phyloP scores from a whole-genome alignment of 331 rosid genomes.

The Telfairia occidentalis region DNA sequence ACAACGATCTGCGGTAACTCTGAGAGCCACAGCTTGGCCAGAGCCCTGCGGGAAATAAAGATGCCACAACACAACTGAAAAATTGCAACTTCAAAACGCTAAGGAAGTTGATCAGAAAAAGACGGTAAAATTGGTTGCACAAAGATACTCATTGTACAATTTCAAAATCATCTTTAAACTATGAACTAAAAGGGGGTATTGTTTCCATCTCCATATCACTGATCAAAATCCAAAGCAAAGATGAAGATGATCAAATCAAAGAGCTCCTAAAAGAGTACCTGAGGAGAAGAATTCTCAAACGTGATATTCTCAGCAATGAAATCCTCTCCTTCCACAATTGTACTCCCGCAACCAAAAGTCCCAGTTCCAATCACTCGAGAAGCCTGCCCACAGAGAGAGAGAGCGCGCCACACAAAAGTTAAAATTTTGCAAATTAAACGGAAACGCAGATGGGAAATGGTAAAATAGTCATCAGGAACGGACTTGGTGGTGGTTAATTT shows the following conservation, averaged over 20 bases:
- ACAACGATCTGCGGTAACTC: slow-evolving; percentile 91
- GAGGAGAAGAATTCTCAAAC: slow-evolving; percentile 74
- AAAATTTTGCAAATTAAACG: background rate
- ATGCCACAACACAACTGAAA: background rate
- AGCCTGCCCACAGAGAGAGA: slow-evolving; percentile 32
- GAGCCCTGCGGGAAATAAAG: slow-evolving; percentile 49
- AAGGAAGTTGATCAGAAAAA: background rate
- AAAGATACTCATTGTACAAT: background rate
- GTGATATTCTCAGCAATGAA: slow-evolving; percentile 90
- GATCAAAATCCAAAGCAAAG: background rate
- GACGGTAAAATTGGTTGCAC: background rate
- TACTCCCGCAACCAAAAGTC: slow-evolving; percentile 79
- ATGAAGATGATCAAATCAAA: background rate
- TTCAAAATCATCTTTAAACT: background rate
- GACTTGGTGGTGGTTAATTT: slow-evolving; percentile 65
- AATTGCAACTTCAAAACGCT: background rate
- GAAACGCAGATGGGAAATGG: slow-evolving; percentile 4
- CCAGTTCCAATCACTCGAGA: slow-evolving; percentile 63
- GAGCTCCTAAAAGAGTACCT: slow-evolving; percentile 28
- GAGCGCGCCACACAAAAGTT: background rate
- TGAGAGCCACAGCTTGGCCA: slow-evolving; percentile 87
- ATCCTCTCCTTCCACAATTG: slow-evolving; percentile 90
- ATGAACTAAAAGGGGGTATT: background rate
- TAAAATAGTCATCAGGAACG: background rate
- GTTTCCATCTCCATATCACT: slow-evolving; percentile 2